Conservation (phyloP, 371 early-diverging fungal genomes). For the Thermomucor indicae-seudaticae region DNA sequence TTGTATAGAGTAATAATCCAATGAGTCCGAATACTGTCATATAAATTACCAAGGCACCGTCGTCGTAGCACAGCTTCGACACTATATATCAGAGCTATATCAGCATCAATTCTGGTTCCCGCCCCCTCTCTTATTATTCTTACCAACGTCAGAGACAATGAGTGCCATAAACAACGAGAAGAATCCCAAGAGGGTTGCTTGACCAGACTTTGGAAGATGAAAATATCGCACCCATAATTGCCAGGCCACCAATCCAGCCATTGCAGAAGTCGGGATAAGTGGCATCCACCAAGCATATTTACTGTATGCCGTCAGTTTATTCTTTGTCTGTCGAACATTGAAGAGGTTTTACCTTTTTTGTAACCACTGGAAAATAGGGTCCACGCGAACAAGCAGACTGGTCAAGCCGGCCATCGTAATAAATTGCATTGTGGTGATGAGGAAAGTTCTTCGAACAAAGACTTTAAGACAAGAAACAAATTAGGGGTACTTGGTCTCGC, state of each 20-base stretch:
- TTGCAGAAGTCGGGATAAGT: conserved; percentile 20
- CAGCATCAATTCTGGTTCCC: not conserved
- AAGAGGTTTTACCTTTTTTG: conserved; percentile 26
- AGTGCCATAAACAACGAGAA: conserved; percentile 24
- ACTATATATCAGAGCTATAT: conserved; percentile 14
- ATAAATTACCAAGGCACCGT: conserved; percentile 25
- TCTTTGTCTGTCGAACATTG: not conserved
- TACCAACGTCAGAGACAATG: conserved; percentile 30
- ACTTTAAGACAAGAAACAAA: conserved; percentile 1
- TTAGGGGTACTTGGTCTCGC: not conserved
- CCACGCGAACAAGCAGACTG: conserved; percentile 8
- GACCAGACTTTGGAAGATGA: conserved; percentile 19
- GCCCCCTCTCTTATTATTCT: not conserved
- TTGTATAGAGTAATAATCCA: conserved; percentile 22
- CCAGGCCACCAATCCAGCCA: conserved; percentile 21
- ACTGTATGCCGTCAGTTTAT: conserved; percentile 2
- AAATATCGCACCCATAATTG: conserved; percentile 40
- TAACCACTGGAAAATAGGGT: conserved; percentile 21
- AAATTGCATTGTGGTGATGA: conserved; percentile 13
- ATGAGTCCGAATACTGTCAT: conserved; percentile 23
- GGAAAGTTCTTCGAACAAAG: conserved; percentile 13
- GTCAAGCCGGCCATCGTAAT: conserved; percentile 5
- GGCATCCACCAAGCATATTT: conserved; percentile 35
- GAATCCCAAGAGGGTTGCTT: conserved; percentile 14
- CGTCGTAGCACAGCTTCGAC: conserved; percentile 16